A percentile compares a stretch with the other conserved stretches of the same genome.
Conservation (phyloP, 768 basidiomycete species). For the Dacryopinax spathularia region DNA sequence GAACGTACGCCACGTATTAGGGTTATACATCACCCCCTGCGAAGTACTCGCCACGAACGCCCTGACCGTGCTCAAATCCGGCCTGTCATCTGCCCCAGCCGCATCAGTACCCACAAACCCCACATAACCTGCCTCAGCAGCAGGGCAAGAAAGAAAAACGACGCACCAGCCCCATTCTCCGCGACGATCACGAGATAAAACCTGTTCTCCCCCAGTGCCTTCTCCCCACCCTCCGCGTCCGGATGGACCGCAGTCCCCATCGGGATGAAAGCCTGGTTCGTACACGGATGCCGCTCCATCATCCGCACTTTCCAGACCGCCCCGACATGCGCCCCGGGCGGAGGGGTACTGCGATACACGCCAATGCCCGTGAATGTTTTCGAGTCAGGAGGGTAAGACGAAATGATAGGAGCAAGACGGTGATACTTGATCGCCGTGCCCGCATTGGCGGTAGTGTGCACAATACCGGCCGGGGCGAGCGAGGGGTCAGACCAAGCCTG, state of each 20-base stretch:
- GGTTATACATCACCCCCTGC: constrained; percentile 78
- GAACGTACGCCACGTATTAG: constrained; percentile 79
- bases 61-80: constrained; percentile 56
- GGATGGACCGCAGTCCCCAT: constrained; percentile 49
- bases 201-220: constrained; percentile 34
- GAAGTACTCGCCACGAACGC: constrained; percentile 68
- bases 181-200: constrained; percentile 79
- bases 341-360: constrained; percentile 66
- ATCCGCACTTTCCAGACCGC: constrained; percentile 46
- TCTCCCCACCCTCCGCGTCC: constrained; percentile 28
- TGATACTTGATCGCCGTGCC: constrained; percentile 90
- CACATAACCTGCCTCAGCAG: not conserved
- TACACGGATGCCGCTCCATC: constrained; percentile 81
- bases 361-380: constrained; percentile 58
- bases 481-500: constrained; percentile 65
- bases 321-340: constrained; percentile 31
- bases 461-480: constrained; percentile 50
- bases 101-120: too few species aligned
- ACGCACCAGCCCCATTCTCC: constrained; percentile 41
- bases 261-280: constrained; percentile 87
- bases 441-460: constrained; percentile 70
- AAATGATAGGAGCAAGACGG: constrained; percentile 59
- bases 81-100: constrained; percentile 42
- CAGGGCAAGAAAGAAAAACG: not conserved
- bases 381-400: constrained; percentile 45